Evolutionary conservation across 495 filamentous ascomycete genomes (phyloP).

Genomic region (Penicillium taxi): DNA sequence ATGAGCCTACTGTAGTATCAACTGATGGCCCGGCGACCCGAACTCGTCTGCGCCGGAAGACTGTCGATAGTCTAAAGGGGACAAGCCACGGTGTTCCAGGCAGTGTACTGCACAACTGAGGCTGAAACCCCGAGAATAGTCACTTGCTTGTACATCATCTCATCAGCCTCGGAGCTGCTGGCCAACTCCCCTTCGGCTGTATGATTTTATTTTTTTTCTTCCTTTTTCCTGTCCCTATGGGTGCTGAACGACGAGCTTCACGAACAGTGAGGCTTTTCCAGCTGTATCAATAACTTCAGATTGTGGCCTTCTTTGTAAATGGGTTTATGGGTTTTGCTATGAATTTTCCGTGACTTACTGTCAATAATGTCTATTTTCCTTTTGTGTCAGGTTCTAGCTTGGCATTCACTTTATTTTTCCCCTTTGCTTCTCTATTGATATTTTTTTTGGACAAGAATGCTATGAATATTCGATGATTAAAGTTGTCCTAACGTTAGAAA

Average conservation of each 20-base stretch:
- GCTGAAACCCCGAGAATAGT: conserved; percentile 9
- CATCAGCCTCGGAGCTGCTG: conserved; percentile 27
- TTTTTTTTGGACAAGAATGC: neutral
- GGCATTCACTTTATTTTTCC: too few relatives aligned
- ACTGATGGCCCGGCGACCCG: conserved; percentile 24
- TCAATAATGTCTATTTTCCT: conserved; percentile 26
- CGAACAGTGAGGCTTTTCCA: neutral
- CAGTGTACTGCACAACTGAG: conserved; percentile 32
- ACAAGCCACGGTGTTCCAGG: conserved; percentile 33
- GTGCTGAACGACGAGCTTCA: too few relatives aligned
- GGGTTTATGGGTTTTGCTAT: conserved; percentile 14
- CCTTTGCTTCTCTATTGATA: too few relatives aligned
- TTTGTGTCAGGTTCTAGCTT: neutral
- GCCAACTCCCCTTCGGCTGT: conserved; percentile 25
- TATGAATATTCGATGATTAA: too few relatives aligned
- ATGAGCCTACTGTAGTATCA: conserved; percentile 21
- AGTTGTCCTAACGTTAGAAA: too few relatives aligned
- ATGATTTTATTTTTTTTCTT: conserved; percentile 13
- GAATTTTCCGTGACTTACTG: conserved; percentile 15
- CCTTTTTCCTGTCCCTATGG: conserved; percentile 9
- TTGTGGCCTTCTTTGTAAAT: conserved; percentile 23
- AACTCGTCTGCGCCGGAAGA: conserved; percentile 34
- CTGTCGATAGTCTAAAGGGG: conserved; percentile 36
- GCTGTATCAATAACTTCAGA: conserved; percentile 25
- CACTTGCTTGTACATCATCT: conserved; percentile 13